Conservation (phyloP, 2,329 filamentous ascomycete genomes). For the Colletotrichum echinochloae region DNA sequence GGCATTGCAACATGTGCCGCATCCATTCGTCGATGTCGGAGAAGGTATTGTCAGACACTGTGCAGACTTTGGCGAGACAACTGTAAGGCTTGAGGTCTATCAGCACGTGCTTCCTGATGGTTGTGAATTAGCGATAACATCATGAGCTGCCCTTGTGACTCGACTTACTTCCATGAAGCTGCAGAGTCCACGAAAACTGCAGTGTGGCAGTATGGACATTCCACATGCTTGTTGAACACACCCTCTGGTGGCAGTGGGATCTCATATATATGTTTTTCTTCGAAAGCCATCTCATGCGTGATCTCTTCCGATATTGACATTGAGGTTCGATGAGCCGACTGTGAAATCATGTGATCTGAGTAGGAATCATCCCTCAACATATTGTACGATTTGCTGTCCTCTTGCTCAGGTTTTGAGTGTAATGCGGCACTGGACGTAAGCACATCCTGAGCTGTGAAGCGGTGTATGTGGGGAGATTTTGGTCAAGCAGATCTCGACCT, state of each 20-base stretch:
- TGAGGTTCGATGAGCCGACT: no score
- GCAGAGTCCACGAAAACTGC: neutral
- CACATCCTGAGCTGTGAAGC: constrained; percentile 37
- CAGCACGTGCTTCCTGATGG: constrained; percentile 51
- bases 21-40: constrained; percentile 44
- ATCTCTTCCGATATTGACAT: no score
- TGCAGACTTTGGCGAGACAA: constrained; percentile 49
- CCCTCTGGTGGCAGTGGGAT: no score
- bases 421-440: neutral
- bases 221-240: no score
- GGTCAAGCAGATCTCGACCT: neutral
- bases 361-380: no score
- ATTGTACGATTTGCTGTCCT: no score
- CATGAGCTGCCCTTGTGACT: neutral
- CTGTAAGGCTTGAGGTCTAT: constrained; percentile 54
- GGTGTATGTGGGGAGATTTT: constrained; percentile 40
- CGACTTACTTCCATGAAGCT: constrained; percentile 48
- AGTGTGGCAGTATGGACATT: neutral
- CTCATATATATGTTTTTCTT: no score
- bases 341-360: no score
- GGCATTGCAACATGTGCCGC: constrained; percentile 42
- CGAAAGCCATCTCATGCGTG: no score
- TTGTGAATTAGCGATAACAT: neutral
- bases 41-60: constrained; percentile 41
- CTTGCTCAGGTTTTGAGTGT: no score